phyloP scores from a whole-genome alignment of 805 yeast species.

The Schwanniomyces vanrijiae region DNA sequence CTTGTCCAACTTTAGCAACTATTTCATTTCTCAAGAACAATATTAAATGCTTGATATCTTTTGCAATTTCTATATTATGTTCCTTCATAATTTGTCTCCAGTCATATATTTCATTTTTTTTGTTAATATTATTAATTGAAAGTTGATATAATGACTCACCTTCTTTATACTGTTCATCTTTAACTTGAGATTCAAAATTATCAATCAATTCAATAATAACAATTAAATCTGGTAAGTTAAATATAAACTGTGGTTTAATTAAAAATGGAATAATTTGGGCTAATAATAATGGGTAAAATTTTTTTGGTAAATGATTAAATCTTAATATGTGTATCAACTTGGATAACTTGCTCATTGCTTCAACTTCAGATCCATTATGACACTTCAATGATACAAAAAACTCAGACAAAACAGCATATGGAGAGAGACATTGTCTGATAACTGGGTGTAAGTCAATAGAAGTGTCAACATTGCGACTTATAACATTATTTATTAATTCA shows the following conservation, averaged over 20 bases:
- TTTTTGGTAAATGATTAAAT: conserved; percentile 45
- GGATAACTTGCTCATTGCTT: conserved; percentile 38
- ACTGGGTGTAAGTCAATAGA: conserved; percentile 48
- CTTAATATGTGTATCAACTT: conserved; percentile 49
- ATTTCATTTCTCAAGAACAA: conserved; percentile 31
- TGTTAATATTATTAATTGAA: conserved; percentile 23
- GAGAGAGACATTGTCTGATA: conserved; percentile 67
- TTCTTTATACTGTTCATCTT: conserved; percentile 22
- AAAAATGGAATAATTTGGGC: conserved; percentile 49
- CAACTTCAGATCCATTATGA: conserved; percentile 1
- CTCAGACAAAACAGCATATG: conserved; percentile 62
- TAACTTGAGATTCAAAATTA: conserved; percentile 26
- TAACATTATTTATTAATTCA: conserved; percentile 51
- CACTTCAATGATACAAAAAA: conserved; percentile 36
- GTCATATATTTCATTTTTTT: conserved; percentile 23
- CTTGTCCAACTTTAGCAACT: conserved; percentile 32
- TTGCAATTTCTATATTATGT: conserved; percentile 20
- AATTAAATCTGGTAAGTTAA: conserved; percentile 32
- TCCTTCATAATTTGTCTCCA: conserved; percentile 32
- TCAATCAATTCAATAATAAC: conserved; percentile 40
- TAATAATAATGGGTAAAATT: conserved; percentile 48
- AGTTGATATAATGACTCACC: conserved; percentile 32
- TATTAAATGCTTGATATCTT: conserved; percentile 22
- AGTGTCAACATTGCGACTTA: conserved; percentile 32
- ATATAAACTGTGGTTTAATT: conserved; percentile 9